Conservation (phyloP, 371 early-diverging fungal species). For the Dipsacomyces acuminosporus region DNA sequence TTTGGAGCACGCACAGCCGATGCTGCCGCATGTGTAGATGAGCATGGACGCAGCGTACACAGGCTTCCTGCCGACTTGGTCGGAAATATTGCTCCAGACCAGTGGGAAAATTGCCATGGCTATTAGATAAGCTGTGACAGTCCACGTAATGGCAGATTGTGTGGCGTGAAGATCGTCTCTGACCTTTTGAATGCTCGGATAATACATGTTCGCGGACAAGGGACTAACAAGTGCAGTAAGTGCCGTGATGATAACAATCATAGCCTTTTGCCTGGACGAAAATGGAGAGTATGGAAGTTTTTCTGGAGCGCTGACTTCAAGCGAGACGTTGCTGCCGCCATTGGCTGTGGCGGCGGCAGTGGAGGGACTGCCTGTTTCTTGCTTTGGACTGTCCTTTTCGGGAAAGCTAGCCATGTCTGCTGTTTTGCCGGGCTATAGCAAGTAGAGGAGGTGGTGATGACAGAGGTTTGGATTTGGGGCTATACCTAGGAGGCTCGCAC, state of each 20-base stretch:
- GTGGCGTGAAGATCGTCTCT: slow-evolving; percentile 40
- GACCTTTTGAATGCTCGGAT: slow-evolving; percentile 38
- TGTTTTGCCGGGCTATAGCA: too few relatives aligned
- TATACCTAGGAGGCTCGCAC: too few relatives aligned
- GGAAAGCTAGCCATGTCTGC: too few relatives aligned
- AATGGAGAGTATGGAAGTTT: slow-evolving; percentile 43
- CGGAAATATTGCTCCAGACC: slow-evolving; percentile 68
- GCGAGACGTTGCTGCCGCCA: too few relatives aligned
- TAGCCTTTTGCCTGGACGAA: slow-evolving; percentile 5
- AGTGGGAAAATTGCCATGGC: slow-evolving; percentile 49
- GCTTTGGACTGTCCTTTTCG: too few relatives aligned
- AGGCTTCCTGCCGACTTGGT: slow-evolving; percentile 58
- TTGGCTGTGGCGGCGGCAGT: too few relatives aligned
- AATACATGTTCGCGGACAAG: slow-evolving; percentile 46
- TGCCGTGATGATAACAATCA: slow-evolving; percentile 39
- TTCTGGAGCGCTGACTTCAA: background rate
- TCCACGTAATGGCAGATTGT: slow-evolving; percentile 37
- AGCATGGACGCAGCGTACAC: slow-evolving; percentile 58
- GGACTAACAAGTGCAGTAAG: slow-evolving; percentile 46
- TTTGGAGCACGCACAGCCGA: slow-evolving; percentile 61
- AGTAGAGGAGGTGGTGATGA: too few relatives aligned
- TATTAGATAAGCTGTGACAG: slow-evolving; percentile 37
- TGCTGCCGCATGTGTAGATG: slow-evolving; percentile 55
- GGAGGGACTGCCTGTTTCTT: too few relatives aligned
- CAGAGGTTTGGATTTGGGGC: too few relatives aligned